Evolutionary conservation across 768 basidiomycete genomes (phyloP), one percentile per base, ranked within the genome.

Genomic region (Suillus subluteus): DNA sequence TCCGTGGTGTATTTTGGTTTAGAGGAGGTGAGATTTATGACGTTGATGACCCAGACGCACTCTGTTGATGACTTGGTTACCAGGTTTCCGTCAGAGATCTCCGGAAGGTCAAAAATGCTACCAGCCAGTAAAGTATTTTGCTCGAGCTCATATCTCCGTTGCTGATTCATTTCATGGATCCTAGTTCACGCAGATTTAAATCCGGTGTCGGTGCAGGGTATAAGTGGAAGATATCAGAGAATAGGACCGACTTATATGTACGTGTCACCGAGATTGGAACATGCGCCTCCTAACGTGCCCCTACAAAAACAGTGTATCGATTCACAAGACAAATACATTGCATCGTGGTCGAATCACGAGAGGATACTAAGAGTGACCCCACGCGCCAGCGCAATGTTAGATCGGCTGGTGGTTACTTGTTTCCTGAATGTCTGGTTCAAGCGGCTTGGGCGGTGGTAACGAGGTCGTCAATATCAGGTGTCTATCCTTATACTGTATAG

Each of bases 131-230:
- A 69, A 82, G 72, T 59, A 2, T 32, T 23, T 30, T 26, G 43
- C 5, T 30, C 12, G 6, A 55, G 12, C 6, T 21, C n/a, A 23
- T 32, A 23, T 55, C n/a, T 13, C 11, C 13, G 16, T 40, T 3
- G 26, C 26, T 26, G 41, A 61, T 43, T 35, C 50, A n/a, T 66
- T 71, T 37, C 73, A 37, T 50, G 38, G 15, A 38, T 38, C 40
- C 38, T 58, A 86, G 87, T 65, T 87, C 87, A 13, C 83, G 87
- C 65, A 76, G 86, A 35, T 88, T 87, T 78, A 86, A 83, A 69
- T 84, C 75, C 15, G 26, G 59, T 54, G 75, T 73, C 6, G 81
- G 81, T 44, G 71, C 77, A 37, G 83, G 84, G 69, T 88, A 87
- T 78, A 88, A 87, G 68, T 88, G 87, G 87, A 88, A 85, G 74